Conservation (phyloP, 176 grass and related monocot genomes). For the Aechmea fasciata region DNA sequence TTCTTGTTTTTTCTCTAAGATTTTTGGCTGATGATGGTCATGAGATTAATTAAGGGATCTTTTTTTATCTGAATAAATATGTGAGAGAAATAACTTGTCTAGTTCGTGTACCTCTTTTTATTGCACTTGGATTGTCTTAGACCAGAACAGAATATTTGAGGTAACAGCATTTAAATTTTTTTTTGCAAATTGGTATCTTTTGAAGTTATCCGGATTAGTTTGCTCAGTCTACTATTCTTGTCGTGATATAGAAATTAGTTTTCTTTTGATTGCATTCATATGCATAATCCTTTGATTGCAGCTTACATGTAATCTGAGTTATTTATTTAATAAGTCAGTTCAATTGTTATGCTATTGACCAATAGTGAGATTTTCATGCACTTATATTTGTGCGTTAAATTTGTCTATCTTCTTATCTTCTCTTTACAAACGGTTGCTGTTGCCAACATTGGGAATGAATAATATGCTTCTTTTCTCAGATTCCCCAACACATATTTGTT, state of each 20-base stretch:
- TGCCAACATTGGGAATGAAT: neutral
- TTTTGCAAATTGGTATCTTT: neutral
- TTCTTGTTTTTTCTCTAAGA: neutral
- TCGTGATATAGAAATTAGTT: neutral
- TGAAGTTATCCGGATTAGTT: neutral
- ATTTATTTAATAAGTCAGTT: no score
- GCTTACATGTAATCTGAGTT: no score
- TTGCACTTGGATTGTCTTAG: neutral
- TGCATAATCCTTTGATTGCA: neutral
- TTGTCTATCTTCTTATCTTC: neutral
- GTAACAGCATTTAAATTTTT: no score
- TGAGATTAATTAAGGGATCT: neutral
- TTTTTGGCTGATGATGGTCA: neutral
- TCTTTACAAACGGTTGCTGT: neutral
- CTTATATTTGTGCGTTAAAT: neutral
- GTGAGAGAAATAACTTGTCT: neutral
- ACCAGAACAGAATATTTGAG: neutral
- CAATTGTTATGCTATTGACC: no score
- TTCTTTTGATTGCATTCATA: neutral
- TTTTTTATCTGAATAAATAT: no score
- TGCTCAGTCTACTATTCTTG: neutral
- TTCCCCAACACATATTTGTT: conserved; percentile 81
- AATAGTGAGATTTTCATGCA: neutral
- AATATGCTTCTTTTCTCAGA: conserved; percentile 21
- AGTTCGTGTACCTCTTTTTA: neutral